phyloP scores from a whole-genome alignment of 495 filamentous ascomycete species.

The Rostrohypoxylon terebratum region DNA sequence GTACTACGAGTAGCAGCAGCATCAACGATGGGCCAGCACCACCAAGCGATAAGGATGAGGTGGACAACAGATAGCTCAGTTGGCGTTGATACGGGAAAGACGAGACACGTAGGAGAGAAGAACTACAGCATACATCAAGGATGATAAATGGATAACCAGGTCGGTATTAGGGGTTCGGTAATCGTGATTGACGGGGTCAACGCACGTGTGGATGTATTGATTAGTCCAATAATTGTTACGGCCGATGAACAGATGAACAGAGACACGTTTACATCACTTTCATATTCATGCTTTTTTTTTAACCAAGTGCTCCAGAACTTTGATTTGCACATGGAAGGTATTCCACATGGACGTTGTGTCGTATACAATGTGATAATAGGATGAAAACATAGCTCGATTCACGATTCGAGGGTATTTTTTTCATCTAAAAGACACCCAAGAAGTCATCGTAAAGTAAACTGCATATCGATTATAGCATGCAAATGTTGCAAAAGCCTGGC shows the following conservation, averaged over 20 bases:
- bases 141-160: conserved; percentile 1
- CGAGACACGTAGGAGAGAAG: not conserved
- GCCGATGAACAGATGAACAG: conserved; percentile 14
- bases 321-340: too few species aligned
- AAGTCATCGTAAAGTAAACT: conserved; percentile 1
- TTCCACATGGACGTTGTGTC: not conserved
- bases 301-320: too few species aligned
- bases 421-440: not conserved
- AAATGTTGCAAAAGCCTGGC: conserved; percentile 3
- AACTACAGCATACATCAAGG: conserved; percentile 1
- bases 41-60: conserved; percentile 1
- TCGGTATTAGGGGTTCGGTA: not conserved
- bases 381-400: not conserved
- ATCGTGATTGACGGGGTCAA: not conserved
- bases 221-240: conserved; percentile 15
- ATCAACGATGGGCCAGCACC: conserved; percentile 3
- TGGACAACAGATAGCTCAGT: conserved; percentile 16
- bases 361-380: not conserved
- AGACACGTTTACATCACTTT: not conserved
- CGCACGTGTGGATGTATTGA: conserved; percentile 12
- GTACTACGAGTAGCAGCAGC: conserved; percentile 10
- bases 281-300: not conserved
- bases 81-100: not conserved
- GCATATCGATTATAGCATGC: conserved; percentile 26
- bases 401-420: not conserved